A percentile compares a stretch with the other conserved stretches of the same genome.
Evolutionary conservation across 148 eudicot genomes (phyloP).

Genomic region (Chenopodium formosanum): DNA sequence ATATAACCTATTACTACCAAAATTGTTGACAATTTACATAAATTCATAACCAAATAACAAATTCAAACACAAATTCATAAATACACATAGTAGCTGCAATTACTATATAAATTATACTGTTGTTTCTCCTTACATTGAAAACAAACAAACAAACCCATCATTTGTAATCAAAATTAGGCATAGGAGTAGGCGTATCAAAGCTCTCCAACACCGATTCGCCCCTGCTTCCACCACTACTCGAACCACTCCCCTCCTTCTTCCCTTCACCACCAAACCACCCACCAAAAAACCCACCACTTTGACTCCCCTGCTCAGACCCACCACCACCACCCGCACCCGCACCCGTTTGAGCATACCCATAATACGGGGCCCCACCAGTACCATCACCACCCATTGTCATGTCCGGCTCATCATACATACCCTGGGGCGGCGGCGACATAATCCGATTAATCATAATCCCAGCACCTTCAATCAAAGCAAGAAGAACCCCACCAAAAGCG

Average conservation of each 20-base stretch:
- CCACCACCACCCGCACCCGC: conserved; percentile 12
- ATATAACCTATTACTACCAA: too few relatives aligned
- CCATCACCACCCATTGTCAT: background rate
- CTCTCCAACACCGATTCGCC: conserved; percentile 67
- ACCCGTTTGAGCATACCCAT: conserved; percentile 11
- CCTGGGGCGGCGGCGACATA: conserved; percentile 35
- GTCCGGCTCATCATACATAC: conserved; percentile 41
- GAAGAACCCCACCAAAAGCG: conserved; percentile 45
- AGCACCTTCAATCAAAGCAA: conserved; percentile 67
- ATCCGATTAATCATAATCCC: conserved; percentile 56
- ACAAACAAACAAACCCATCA: background rate
- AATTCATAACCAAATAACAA: too few relatives aligned
- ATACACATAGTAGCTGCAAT: too few relatives aligned
- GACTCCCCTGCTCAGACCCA: background rate
- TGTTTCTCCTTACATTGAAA: too few relatives aligned
- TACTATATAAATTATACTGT: too few relatives aligned
- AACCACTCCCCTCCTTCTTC: conserved; percentile 35
- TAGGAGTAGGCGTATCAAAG: conserved; percentile 68
- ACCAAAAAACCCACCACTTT: conserved; percentile 48
- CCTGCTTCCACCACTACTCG: conserved; percentile 33
- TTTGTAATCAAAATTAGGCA: conserved; percentile 71
- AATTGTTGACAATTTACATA: too few relatives aligned
- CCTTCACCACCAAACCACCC: conserved; percentile 50
- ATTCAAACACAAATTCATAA: too few relatives aligned
- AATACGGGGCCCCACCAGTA: conserved; percentile 20